Base-by-base conservation (phyloP, 2,329 filamentous ascomycete species). In the Talaromyces sp. region DNA sequence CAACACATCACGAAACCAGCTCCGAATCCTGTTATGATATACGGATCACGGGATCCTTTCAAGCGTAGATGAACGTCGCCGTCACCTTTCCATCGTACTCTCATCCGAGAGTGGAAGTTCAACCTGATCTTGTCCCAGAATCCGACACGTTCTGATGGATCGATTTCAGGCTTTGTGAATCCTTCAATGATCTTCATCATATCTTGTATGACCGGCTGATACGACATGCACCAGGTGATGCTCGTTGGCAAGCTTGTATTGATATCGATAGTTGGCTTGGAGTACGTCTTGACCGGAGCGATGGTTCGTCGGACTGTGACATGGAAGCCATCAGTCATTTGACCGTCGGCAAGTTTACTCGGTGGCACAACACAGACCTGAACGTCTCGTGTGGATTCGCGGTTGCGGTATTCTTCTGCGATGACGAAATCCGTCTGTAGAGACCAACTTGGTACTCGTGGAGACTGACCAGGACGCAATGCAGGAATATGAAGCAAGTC, bases 151-250 rank as follows among this genome's bases (percentile, higher is more conserved):
- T 99, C 96, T 0, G 95, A 98, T 1, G 91, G 90, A 76, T 99
- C 96, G 31, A 97, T 84, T 68, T 94, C 93, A 7, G 94, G 92
- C 75, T 99, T 99, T 0, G 94, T 97, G 76, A 99, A 98, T 2
- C 91, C 94, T 78, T 99, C 95, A 67, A 99, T 91, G 29, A 93
- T 93, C 86, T 98, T 97, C 95, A 99, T 99, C 91, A 98, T 97
- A 74, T 99, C 96, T 76, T 99, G 95, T 58, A 99, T 94, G 1
- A 94, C 94, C 31, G 96, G 95, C 74, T 99, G 96, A 73, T 98
- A 99, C 1, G 93, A 97, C 54, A 95, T 93, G 7, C 93, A 93
- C 96, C 95, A 99, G 0, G 94, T 97, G 62, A 99, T 94, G 53
- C 91, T 88, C 0, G 95, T 99, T 1, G 96, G 92, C 66, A 94